These are phyloP conservation scores for Musa itinerans DNA, from an alignment of 176 grass and related monocot genomes.

Conservation along the genomic window DNA sequence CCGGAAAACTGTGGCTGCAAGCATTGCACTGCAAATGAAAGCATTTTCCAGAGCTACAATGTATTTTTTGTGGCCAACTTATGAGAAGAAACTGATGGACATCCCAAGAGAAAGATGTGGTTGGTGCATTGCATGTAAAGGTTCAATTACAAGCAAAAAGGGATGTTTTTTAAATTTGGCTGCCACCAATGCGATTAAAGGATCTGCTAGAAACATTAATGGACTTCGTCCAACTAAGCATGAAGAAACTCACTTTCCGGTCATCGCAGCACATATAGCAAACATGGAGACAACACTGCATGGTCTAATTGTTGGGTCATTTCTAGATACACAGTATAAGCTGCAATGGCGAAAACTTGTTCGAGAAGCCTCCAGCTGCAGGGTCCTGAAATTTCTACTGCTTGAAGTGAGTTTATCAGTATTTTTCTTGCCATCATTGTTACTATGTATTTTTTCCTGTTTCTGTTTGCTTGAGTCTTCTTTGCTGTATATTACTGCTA, in stretches of 20 bases:
- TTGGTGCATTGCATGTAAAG: conserved; percentile 91
- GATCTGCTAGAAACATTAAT: conserved; percentile 55
- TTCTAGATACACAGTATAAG: conserved; percentile 52
- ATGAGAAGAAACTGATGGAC: conserved; percentile 73
- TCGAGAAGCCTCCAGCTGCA: conserved; percentile 61
- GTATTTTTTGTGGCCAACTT: conserved; percentile 83
- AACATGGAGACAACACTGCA: conserved; percentile 90
- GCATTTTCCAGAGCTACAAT: conserved; percentile 69
- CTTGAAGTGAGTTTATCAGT: conserved; percentile 69
- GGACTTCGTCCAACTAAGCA: conserved; percentile 38
- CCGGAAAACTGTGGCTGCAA: conserved; percentile 43
- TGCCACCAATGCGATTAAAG: conserved; percentile 59
- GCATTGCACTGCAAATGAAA: conserved; percentile 67
- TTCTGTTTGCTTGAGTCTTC: not conserved
- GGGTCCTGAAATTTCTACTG: conserved; percentile 56
- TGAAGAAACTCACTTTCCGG: conserved; percentile 56
- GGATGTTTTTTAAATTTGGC: conserved; percentile 89
- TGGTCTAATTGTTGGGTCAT: conserved; percentile 58
- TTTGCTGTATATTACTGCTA: too few relatives aligned
- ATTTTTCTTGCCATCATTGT: not conserved
- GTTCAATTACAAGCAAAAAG: conserved; percentile 56
- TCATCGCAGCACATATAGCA: conserved; percentile 59
- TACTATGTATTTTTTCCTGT: not conserved
- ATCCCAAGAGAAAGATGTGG: conserved; percentile 92
- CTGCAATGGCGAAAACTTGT: conserved; percentile 56